Base-by-base conservation (phyloP, 495 filamentous ascomycete species). In the Pyronema domesticum region DNA sequence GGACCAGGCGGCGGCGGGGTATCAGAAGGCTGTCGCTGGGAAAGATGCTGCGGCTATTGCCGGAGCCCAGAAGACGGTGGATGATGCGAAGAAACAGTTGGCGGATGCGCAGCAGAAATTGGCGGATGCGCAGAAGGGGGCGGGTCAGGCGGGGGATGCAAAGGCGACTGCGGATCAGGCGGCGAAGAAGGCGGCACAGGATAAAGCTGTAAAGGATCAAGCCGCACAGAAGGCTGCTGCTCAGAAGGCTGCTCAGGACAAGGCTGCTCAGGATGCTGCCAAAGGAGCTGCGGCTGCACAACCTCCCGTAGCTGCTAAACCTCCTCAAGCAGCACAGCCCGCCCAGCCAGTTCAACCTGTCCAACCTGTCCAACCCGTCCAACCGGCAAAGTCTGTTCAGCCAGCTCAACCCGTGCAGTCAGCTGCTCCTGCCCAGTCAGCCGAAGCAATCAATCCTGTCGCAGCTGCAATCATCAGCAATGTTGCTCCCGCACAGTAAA, bases 311-410 rank as follows among this genome's bases (percentile, higher is more conserved):
- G n/a, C n/a, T 19, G 53, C 19, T 6, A 8, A 19, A 51, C 56
- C 7, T 47, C 54, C 56, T 53, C 51, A 15, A 58, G 14, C 14
- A 58, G 36, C 39, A 58, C 54, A 7, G 55, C 13, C 56, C 56
- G 55, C 30, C 30, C 37, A 4, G 51, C 33, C 6, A 54, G 23
- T 5, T 5, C 23, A 30, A 2, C 23, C 23, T 2, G 23, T 5
- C 5, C 23, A 30, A 30, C 23, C 23, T 30, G 23, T 30, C 23
- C 23, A 5, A 30, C 23, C 23, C 5, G 23, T 30, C 2, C 23
- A 30, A 30, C 23, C 5, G 23, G 23, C 23, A 30, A 30, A 30
- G 23, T 30, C 23, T 30, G 23, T 30, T 5, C 23, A 30, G 23
- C 23, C 1, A 5, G 23, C 23, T 30, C 23, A 30, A 30, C 23